Base-by-base conservation (phyloP, 75 land plant genomes). In the Pinus tabuliformis region DNA sequence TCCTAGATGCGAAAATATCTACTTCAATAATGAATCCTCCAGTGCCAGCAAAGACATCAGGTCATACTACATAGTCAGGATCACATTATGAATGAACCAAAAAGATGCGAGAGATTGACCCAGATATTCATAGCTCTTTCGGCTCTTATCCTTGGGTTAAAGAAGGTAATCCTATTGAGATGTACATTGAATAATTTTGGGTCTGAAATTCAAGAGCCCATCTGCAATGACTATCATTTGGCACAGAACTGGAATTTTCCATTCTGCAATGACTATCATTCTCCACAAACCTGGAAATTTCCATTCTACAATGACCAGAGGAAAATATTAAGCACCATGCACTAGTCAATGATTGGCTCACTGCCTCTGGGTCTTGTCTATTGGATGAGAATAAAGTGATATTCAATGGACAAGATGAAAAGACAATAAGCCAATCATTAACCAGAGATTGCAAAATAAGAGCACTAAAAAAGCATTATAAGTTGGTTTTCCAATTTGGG, bases 101-200 rank as follows among this genome's bases (percentile, higher is more conserved):
- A 85, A 75, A 76, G 96, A 15, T 79, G 96, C 49, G 98, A 95
- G 86, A 92, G 93, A 86, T 88, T 95, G 36, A 95, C 92, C 60
- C 98, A 95, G 78, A 76, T 91, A 56, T 95, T 95, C 62, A 91
- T 95, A 28, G 93, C 96, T 59, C 80, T 95, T 5, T 93, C 98
- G 20, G 90, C 93, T 14, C 83, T 95, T 61, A 88, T 95, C 39
- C 98, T 95, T 59, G 96, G 96, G 60, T 76, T 95, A 17, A 91
- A 91, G 62, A 88, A 91, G 93, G 93, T 91, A 81, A 13, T 14
- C 58, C 17, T 20, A 39, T 39, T 21, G 14, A 42, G 6, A 70
- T 17, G 36, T 54, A 5, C n/a, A 42, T 37, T 37, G 39, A 16
- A 7, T 5, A 70, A 22, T 7, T 18, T 60, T 60, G 54, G 28